phyloP scores from a whole-genome alignment of 768 basidiomycete species.

The Mycena crocata region DNA sequence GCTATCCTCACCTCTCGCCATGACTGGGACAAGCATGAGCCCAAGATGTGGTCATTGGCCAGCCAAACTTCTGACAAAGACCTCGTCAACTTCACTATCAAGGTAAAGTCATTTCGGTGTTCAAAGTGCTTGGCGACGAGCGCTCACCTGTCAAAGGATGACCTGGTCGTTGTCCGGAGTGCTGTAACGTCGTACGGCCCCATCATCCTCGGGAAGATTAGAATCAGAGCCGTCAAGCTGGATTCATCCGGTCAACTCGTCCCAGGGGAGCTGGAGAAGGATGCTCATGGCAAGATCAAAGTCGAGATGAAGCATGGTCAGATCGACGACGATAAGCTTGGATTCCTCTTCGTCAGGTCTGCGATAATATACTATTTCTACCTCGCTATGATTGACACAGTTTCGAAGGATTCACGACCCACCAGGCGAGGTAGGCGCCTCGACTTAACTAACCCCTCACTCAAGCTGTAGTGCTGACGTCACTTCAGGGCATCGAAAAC shows the following conservation, averaged over 20 bases:
- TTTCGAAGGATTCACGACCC: constrained; percentile 76
- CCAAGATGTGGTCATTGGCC: constrained; percentile 77
- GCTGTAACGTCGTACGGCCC: constrained; percentile 73
- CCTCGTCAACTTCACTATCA: constrained; percentile 63
- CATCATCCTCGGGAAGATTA: constrained; percentile 82
- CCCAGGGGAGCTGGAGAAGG: constrained; percentile 10
- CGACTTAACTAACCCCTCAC: neutral
- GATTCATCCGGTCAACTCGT: constrained; percentile 22
- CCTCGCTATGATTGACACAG: constrained; percentile 4
- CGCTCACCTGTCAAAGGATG: constrained; percentile 40
- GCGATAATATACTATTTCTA: constrained; percentile 8
- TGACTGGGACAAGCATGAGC: constrained; percentile 80
- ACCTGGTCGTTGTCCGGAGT: constrained; percentile 61
- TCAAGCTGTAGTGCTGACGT: constrained; percentile 12
- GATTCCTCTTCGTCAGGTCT: constrained; percentile 17
- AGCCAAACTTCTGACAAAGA: constrained; percentile 60
- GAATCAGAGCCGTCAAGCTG: constrained; percentile 68
- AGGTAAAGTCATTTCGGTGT: constrained; percentile 44
- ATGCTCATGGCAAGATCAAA: constrained; percentile 26
- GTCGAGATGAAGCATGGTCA: constrained; percentile 64
- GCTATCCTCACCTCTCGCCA: constrained; percentile 75
- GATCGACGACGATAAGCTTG: constrained; percentile 53
- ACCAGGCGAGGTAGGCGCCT: constrained; percentile 70
- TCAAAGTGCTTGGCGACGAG: neutral
- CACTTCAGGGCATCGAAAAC: constrained; percentile 68